Evolutionary conservation across 2,329 filamentous ascomycete genomes (phyloP), one percentile per base, ranked within the genome.

Genomic region (Teratosphaeriaceae sp.): DNA sequence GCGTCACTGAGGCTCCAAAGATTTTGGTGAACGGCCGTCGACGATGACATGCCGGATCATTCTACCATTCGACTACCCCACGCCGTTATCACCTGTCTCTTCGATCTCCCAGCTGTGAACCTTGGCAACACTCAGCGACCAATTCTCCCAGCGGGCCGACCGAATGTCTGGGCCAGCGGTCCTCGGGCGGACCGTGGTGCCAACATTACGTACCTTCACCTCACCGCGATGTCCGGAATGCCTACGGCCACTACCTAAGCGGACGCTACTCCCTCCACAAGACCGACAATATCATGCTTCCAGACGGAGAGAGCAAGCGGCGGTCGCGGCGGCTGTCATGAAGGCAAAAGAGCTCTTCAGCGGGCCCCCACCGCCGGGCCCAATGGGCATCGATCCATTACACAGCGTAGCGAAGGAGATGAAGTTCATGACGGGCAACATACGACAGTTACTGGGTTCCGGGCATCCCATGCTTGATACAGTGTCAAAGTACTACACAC

Each of bases 401-500:
- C 80, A 86, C 49, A 84, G 87, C 24, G 89, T 97, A 24, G 90
- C 87, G 49, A 94, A 95, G 69, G 90, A 97, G 73, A 87, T 98
- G 82, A 92, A 94, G 67, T 94, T 89, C 57, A 70, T 97, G 59
- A 95, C 86, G 9, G 88, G 88, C 42, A 95, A 97, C 58, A 94
- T 97, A 65, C 78, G 87, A 48, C 85, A 94, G 61, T 74, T 97
- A n/a, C 72, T 97, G 13, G 90, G 90, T 5, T 96, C 89, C 0
- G 90, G 90, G 5, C 90, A 98, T 62, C 92, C 92, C 0, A 88
- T 89, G 35, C 77, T 98, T 47, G 92, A 97, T 62, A 89, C 87
- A 33, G 90, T 89, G 21, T 88, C 92, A 40, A 98, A 98, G 68
- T 98, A 98, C 73, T 98, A 98, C 66, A 95, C 92, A 18, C 85